Evolutionary conservation across 352 stramenopile genomes (phyloP), one percentile per base, ranked within the genome.

Genomic region (Globisporangium acanthophoron): DNA sequence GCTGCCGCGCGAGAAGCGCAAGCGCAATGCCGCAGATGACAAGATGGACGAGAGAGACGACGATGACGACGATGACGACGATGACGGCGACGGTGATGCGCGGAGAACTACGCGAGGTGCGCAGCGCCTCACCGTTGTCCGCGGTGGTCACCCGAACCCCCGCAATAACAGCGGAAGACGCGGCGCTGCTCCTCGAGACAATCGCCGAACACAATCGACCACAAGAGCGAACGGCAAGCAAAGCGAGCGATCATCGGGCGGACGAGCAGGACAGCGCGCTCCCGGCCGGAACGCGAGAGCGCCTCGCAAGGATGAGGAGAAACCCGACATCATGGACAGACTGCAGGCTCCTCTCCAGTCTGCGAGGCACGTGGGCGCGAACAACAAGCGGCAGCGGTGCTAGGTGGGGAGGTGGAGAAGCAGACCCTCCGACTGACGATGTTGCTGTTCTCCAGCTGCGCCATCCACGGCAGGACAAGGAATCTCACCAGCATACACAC

Each of bases 1-100:
- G 44, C n/a, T 51, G n/a, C 56, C 29, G 29, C 59, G 33, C 45
- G 52, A 20, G 54, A 66, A 45, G 40, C 59, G 74, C 31, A 88
- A 90, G 55, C 67, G 80, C 24, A 55, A 67, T 4, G 54, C 67
- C 27, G 47, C 35, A 21, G 48, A 57, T 13, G 48, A 62, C 11
- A 52, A 70, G 5, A 46, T 63, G 0, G 55, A 69, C 7, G 56
- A 67, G 35, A 44, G 39, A n/a, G 48, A 55, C n/a, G 48, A 62
- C 11, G 52, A 67, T 3, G 63, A 68, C 33, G 52, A 39, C 27
- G 27, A 24, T 12, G 37, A 43, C 11, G 43, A 11, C 6, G 20
- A 35, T 21, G 35, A 50, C 0, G 13, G 40, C 41, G 24, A 27
- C 24, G 24, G 24, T 27, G 24, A 27, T 27, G 6, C 33, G 9